These are phyloP conservation scores for Chaetomium fimeti DNA, from an alignment of 495 filamentous ascomycete genomes.

Conservation along the genomic window DNA sequence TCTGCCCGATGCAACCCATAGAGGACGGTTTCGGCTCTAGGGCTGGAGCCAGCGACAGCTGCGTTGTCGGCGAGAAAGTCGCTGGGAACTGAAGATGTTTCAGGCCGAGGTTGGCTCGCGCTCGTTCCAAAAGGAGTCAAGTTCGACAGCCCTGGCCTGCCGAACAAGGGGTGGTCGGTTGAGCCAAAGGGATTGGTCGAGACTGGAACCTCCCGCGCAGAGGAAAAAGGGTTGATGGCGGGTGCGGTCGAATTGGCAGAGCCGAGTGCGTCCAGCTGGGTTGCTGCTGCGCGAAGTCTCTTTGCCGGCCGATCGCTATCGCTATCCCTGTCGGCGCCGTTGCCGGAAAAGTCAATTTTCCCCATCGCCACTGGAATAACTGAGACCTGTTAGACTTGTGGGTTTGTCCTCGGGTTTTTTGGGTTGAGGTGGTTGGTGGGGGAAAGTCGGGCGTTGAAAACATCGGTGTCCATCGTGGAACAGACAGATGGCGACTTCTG, in stretches of 20 bases:
- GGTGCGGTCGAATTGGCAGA: neutral
- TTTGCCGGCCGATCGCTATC: neutral
- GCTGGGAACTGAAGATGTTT: neutral
- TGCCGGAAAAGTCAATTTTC: no score
- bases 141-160: neutral
- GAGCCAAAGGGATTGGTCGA: no score
- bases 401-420: no score
- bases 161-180: neutral
- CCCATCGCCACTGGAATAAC: neutral
- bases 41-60: no score
- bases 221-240: neutral
- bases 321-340: neutral
- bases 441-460: no score
- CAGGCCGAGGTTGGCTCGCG: neutral
- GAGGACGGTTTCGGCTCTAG: no score
- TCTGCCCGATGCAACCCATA: neutral
- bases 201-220: neutral
- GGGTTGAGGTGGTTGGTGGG: no score
- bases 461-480: no score
- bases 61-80: neutral
- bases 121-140: neutral
- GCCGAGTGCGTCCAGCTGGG: neutral
- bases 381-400: no score
- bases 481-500: no score
- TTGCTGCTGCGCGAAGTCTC: neutral